Evolutionary conservation across 306 rosid species (phyloP), one percentile per base, ranked within the genome.

Genomic region (Lablab purpureus): DNA sequence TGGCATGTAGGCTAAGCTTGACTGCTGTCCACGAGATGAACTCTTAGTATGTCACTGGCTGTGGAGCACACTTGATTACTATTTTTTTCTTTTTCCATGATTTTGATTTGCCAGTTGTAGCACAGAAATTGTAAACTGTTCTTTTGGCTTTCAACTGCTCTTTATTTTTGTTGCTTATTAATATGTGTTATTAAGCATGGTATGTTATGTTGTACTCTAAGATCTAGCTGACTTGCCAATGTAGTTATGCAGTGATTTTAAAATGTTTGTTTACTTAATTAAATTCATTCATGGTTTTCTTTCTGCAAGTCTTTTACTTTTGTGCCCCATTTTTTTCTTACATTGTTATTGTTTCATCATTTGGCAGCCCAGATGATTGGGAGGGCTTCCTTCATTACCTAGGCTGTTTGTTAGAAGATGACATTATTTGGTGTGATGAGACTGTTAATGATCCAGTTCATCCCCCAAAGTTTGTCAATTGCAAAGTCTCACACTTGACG

Each of bases 331-430:
- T 36, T 64, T 64, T 81, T 85, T 74, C 63, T 73, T 75, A 50
- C 49, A 37, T 66, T 91, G 64, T 85, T 76, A 28, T 52, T 81
- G 75, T 78, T 82, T 76, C 71, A 82, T 85, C 82, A 63, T 85
- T 41, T 89, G 91, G 89, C 97, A 96, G 99, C 85, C 97, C 97
- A 82, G 98, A 96, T 85, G 99, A 96, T 80, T 96, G 99, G 99
- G 90, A 91, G 84, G 83, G 91, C 85, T 91, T 93, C 88, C 91
- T 91, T 87, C 91, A 96, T 83, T 96, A 96, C 85, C 90, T 96
- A 72, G 93, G 88, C 85, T 93, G 98, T 85, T 88, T 96, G 90
- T 86, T 96, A 83, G 98, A 96, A 89, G 98, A 96, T 82, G 93
- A 84, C 77, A 90, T 89, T 84, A 84, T 78, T 84, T 96, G 98